Base-by-base conservation (phyloP, 1,284 basidiomycete genomes). In the Pascua sp. region DNA sequence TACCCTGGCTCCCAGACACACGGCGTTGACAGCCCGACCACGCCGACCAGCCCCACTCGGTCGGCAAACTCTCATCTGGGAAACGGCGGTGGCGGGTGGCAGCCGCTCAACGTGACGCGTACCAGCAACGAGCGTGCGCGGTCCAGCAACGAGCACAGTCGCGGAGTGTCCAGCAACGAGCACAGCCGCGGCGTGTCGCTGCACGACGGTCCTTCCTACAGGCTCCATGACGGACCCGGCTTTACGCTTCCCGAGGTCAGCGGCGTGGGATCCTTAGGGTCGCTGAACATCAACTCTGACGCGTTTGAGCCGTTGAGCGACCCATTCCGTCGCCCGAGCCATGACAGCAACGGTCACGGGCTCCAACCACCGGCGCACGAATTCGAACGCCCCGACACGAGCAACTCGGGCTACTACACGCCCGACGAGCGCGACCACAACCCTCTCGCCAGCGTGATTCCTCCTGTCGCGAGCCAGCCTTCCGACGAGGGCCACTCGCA, bases 361-460 rank as follows among this genome's bases (percentile, higher is more conserved):
- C 24, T 32, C 24, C 24, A 32, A 32, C 4, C 24, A 3, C 24
- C 24, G 24, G 24, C 4, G 24, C 24, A 32, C 24, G 24, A 32
- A 32, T 32, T 4, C 24, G 24, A 32, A 32, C 24, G 24, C 24
- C 24, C 24, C 24, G 24, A 32, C 24, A 32, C 44, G 11, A 37
- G 39, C 59, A 48, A 42, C 47, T 60, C 59, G 40, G 55, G 50
- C 0, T 60, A 56, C 54, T 56, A 48, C 46, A 53, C 55, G 11
- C 36, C 55, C 10, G 49, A 49, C 18, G 52, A 44, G 46, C 40
- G 15, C 12, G n/a, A 32, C 15, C 11, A 43, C 42, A 16, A 16
- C 42, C 42, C 11, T 5, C 42, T 13, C 24, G 24, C 24, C 24
- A 32, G 24, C 7, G 24, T 32, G 24, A 7, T 32, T 32, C 24